phyloP scores from a whole-genome alignment of 2,329 filamentous ascomycete species.

The Capronia epimyces region DNA sequence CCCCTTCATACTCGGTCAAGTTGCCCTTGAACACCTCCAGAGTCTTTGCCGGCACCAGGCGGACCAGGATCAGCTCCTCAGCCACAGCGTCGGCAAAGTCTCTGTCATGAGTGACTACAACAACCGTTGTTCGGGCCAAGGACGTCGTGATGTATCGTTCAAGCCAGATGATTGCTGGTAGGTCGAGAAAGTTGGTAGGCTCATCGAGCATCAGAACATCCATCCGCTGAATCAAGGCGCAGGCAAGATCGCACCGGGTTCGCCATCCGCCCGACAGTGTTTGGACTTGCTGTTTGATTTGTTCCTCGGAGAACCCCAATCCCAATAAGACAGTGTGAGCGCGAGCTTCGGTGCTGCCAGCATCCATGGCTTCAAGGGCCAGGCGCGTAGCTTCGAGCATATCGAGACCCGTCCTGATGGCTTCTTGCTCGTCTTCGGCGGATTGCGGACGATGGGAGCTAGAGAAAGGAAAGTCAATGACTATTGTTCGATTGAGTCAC shows the following conservation, averaged over 20 bases:
- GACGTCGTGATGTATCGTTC: slow-evolving; percentile 62
- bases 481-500: not conserved
- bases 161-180: slow-evolving; percentile 79
- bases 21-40: slow-evolving; percentile 72
- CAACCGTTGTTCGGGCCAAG: slow-evolving; percentile 54
- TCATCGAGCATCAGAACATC: slow-evolving; percentile 81
- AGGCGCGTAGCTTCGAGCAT: slow-evolving; percentile 25
- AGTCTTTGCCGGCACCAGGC: slow-evolving; percentile 53
- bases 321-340: slow-evolving; percentile 23
- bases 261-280: slow-evolving; percentile 71
- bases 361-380: slow-evolving; percentile 26
- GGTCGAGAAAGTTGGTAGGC: slow-evolving; percentile 79
- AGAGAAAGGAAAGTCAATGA: not conserved
- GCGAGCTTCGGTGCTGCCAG: slow-evolving; percentile 25
- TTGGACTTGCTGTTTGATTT: slow-evolving; percentile 22
- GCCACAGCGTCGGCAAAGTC: slow-evolving; percentile 73
- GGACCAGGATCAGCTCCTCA: slow-evolving; percentile 68
- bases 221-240: slow-evolving; percentile 62
- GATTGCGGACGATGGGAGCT: slow-evolving; percentile 8
- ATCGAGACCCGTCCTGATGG: slow-evolving; percentile 19
- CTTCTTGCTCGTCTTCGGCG: slow-evolving; percentile 20
- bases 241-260: slow-evolving; percentile 63
- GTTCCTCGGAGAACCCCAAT: slow-evolving; percentile 23
- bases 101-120: slow-evolving; percentile 76
- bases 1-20: slow-evolving; percentile 63